Conservation (phyloP, 2,329 filamentous ascomycete genomes). For the Hirsutella minnesotensis region DNA sequence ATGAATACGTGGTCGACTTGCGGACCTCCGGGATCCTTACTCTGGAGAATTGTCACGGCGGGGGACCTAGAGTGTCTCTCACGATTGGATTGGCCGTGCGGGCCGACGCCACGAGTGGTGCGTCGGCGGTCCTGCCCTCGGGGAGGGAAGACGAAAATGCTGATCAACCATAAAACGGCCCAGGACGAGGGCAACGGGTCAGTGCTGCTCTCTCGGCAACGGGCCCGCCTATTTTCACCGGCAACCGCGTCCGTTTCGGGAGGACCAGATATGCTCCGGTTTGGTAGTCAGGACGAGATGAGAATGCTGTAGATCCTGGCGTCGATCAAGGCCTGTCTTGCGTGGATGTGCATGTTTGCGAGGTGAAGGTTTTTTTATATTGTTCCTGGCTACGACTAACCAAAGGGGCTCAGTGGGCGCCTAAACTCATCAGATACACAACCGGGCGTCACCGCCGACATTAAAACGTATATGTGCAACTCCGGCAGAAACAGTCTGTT, state of each 20-base stretch:
- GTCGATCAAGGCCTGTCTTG: slow-evolving; percentile 9
- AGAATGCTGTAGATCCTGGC: slow-evolving; percentile 18
- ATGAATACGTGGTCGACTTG: slow-evolving; percentile 15
- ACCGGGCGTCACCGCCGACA: too few relatives aligned
- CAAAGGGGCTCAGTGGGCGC: too few relatives aligned
- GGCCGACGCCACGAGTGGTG: slow-evolving; percentile 10
- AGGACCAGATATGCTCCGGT: slow-evolving; percentile 13
- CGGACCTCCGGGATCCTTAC: slow-evolving; percentile 11
- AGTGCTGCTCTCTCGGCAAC: neutral
- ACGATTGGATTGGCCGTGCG: slow-evolving; percentile 18
- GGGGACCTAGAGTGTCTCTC: slow-evolving; percentile 15
- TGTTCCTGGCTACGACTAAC: neutral
- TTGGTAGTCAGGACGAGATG: slow-evolving; percentile 27
- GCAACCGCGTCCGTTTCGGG: slow-evolving; percentile 9
- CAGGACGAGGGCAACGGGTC: slow-evolving; percentile 4
- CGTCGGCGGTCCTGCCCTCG: slow-evolving; percentile 5
- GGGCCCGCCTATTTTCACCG: neutral
- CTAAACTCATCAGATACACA: too few relatives aligned
- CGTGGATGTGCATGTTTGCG: slow-evolving; percentile 3
- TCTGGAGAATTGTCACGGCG: slow-evolving; percentile 10
- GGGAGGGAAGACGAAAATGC: slow-evolving; percentile 13
- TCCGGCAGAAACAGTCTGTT: neutral
- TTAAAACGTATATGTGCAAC: too few relatives aligned
- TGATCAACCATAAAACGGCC: slow-evolving; percentile 14
- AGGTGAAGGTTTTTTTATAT: neutral